phyloP scores from a whole-genome alignment of 352 stramenopile species.

The Phytophthora hibernalis region DNA sequence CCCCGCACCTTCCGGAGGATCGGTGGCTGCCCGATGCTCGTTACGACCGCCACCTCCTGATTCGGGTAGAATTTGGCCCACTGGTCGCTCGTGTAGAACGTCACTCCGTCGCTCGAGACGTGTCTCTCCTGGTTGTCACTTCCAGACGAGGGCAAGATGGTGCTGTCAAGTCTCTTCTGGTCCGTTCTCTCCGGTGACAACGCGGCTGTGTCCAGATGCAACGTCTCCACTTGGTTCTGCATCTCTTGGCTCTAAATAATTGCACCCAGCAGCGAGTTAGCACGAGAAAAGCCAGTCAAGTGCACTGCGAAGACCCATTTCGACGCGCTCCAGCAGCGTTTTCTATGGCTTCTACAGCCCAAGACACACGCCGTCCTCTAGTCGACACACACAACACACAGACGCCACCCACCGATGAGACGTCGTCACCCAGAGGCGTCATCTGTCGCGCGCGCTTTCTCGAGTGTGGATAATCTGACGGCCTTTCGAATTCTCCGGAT shows the following conservation, averaged over 20 bases:
- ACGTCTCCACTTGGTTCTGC: slow-evolving; percentile 39
- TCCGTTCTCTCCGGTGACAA: slow-evolving; percentile 7
- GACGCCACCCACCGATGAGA: slow-evolving; percentile 33
- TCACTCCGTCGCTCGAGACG: slow-evolving; percentile 37
- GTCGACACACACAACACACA: slow-evolving; percentile 15
- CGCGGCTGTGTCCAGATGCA: slow-evolving; percentile 18
- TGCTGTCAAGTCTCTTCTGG: slow-evolving; percentile 6
- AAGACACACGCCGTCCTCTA: neutral
- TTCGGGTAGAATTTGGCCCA: slow-evolving; percentile 68
- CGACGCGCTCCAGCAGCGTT: slow-evolving; percentile 7
- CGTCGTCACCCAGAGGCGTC: slow-evolving; percentile 15
- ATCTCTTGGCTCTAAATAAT: slow-evolving; percentile 39
- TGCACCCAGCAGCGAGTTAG: neutral
- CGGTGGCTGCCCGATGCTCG: slow-evolving; percentile 54
- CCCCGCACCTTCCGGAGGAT: slow-evolving; percentile 55
- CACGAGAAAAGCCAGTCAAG: neutral
- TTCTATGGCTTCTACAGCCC: slow-evolving; percentile 21
- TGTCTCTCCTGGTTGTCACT: slow-evolving; percentile 12
- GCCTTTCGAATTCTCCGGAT: slow-evolving; percentile 29
- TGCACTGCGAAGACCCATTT: neutral
- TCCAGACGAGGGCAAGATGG: neutral
- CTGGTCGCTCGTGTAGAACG: slow-evolving; percentile 51
- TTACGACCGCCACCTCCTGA: slow-evolving; percentile 64
- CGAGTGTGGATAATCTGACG: neutral
- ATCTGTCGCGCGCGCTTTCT: slow-evolving; percentile 27